phyloP scores from a whole-genome alignment of 306 rosid genomes.

The Cucurbita argyrosperma region DNA sequence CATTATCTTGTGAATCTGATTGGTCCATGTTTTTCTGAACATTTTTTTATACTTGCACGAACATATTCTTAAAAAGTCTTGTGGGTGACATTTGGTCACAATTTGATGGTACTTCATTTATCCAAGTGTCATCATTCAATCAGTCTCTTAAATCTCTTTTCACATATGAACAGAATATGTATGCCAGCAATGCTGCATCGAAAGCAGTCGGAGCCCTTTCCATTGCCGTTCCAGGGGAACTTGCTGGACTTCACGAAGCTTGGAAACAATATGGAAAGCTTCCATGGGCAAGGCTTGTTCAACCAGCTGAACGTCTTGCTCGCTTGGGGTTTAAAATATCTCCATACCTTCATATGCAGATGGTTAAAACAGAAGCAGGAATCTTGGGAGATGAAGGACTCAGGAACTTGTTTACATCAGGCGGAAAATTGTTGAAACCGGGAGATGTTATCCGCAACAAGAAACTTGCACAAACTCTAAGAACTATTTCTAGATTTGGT shows the following conservation, averaged over 20 bases:
- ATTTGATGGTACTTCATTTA: background rate
- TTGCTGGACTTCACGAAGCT: conserved; percentile 59
- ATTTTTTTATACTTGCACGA: background rate
- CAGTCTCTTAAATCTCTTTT: background rate
- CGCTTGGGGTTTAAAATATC: conserved; percentile 52
- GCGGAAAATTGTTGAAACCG: conserved; percentile 38
- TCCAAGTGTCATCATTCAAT: background rate
- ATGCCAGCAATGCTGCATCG: conserved; percentile 32
- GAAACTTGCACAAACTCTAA: conserved; percentile 43
- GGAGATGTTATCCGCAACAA: conserved; percentile 39
- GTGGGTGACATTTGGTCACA: background rate
- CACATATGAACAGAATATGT: conserved; percentile 44
- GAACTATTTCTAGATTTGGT: conserved; percentile 34
- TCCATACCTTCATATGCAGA: conserved; percentile 43
- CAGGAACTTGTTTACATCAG: conserved; percentile 36
- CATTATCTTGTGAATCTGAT: background rate
- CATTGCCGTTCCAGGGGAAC: conserved; percentile 57
- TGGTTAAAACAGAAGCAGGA: conserved; percentile 30
- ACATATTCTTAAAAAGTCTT: background rate
- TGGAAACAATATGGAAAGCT: conserved; percentile 68
- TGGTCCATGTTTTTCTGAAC: background rate
- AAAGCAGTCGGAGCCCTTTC: conserved; percentile 55
- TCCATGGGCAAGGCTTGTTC: conserved; percentile 59
- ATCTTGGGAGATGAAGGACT: conserved; percentile 51
- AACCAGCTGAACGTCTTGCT: conserved; percentile 61